A percentile compares a stretch with the other conserved stretches of the same genome.
phyloP scores from a whole-genome alignment of 352 stramenopile species.

The Globisporangium iwayamae region DNA sequence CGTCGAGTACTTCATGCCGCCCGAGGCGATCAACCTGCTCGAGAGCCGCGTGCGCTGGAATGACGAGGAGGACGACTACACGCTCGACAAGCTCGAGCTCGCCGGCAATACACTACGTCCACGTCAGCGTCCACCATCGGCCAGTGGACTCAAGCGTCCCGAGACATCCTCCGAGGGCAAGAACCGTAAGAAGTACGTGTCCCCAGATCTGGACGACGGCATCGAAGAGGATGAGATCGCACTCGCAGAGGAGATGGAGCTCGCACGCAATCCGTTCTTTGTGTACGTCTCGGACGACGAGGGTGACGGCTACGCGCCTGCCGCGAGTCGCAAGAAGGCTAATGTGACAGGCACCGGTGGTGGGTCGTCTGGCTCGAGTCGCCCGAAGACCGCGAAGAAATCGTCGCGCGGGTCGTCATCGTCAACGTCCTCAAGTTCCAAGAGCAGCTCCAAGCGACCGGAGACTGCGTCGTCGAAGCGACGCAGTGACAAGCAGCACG shows the following conservation, averaged over 20 bases:
- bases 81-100: slow-evolving; percentile 67
- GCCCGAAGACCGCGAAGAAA: slow-evolving; percentile 64
- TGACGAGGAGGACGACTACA: slow-evolving; percentile 78
- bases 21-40: slow-evolving; percentile 47
- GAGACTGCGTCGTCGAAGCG: slow-evolving; percentile 59
- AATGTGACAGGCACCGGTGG: not conserved
- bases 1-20: slow-evolving; percentile 90
- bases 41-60: slow-evolving; percentile 58
- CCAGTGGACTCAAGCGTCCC: slow-evolving; percentile 58
- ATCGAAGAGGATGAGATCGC: slow-evolving; percentile 67
- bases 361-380: slow-evolving; percentile 12
- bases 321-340: slow-evolving; percentile 45
- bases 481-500: slow-evolving; percentile 40
- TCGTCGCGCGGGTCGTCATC: slow-evolving; percentile 21
- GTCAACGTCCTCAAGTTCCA: slow-evolving; percentile 30
- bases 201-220: slow-evolving; percentile 16
- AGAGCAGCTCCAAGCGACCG: slow-evolving; percentile 40
- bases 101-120: slow-evolving; percentile 65
- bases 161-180: slow-evolving; percentile 69
- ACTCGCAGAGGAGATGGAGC: slow-evolving; percentile 61
- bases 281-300: slow-evolving; percentile 83
- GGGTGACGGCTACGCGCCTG: slow-evolving; percentile 71
- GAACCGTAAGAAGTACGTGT: slow-evolving; percentile 42
- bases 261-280: slow-evolving; percentile 75
- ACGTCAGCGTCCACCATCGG: slow-evolving; percentile 61